phyloP scores from a whole-genome alignment of 768 basidiomycete genomes.

The Holtermanniella nyarrowii region DNA sequence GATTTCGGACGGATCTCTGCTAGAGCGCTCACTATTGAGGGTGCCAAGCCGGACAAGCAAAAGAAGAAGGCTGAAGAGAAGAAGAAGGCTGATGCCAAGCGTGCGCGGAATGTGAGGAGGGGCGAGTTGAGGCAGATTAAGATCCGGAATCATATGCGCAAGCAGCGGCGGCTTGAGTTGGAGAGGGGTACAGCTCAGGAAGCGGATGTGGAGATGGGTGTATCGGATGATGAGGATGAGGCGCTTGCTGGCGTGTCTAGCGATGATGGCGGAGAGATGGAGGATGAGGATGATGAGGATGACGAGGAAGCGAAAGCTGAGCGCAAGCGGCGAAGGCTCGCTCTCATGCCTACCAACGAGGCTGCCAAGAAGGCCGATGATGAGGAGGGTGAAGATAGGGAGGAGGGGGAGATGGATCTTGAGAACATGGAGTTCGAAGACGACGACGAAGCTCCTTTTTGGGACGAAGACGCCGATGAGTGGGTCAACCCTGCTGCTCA shows the following conservation, averaged over 20 bases:
- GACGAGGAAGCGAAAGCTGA: background rate
- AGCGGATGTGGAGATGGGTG: conserved; percentile 13
- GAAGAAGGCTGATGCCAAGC: conserved; percentile 2
- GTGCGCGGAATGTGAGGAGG: conserved; percentile 4
- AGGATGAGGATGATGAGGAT: background rate
- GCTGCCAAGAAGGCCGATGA: background rate
- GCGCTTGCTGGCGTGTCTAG: conserved; percentile 18
- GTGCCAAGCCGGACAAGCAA: conserved; percentile 2
- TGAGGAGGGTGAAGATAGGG: background rate
- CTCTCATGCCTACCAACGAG: background rate
- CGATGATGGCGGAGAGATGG: conserved; percentile 15
- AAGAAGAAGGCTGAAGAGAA: conserved; percentile 4
- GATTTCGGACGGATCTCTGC: conserved; percentile 8
- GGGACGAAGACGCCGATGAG: background rate
- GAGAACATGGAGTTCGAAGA: background rate
- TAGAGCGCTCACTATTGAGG: conserved; percentile 11
- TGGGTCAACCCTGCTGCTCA: background rate
- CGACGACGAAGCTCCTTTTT: conserved; percentile 5
- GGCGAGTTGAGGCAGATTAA: conserved; percentile 5
- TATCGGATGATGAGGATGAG: conserved; percentile 21
- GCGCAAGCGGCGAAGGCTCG: background rate
- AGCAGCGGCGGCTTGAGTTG: background rate
- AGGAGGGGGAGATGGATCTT: background rate
- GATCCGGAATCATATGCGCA: conserved; percentile 6
- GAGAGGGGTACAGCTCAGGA: conserved; percentile 2